Evolutionary conservation across 2,329 filamentous ascomycete species (phyloP), one percentile per base, ranked within the genome.

Genomic region (Anthostomella pinea): DNA sequence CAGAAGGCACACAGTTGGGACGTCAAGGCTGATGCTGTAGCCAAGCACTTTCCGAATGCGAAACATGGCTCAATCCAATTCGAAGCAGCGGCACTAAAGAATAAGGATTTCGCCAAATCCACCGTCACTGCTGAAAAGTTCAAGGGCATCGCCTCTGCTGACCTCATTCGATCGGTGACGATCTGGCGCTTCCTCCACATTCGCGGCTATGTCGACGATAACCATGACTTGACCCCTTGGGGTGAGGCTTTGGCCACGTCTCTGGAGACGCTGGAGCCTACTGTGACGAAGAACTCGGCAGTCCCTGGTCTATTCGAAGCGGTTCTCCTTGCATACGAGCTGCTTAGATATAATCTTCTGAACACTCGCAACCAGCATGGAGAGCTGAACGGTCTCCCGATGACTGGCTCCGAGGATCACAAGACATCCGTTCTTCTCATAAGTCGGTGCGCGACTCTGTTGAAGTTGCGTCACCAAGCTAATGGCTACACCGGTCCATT

Each of bases 401-500:
- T 75, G 41, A 75, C 72, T 49, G 72, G 72, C 27, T 65, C 60
- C 58, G 85, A 85, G 4, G 79, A 86, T 25, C 89, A 95, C 48
- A 88, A 86, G 59, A 73, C 77, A 20, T 84, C 83, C 54, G 81
- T 89, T 28, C 75, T 93, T 37, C 74, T 98, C 28, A 81, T 97
- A 53, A 93, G 89, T 50, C 84, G 93, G 24, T 84, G 90, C 43
- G 87, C 90, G 10, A 89, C 86, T 35, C 71, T 97, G 39, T 77
- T 89, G 33, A 87, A 85, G 56, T 72, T 97, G 44, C 79, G 82
- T 20, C 93, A 98, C 60, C 78, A 87, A 51, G 74, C 77, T 3
- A 90, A 91, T 51, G 93, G 93, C 19, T 98, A 96, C 64, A 96
- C 91, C 2, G 93, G 93, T 1, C 91, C 93, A 1, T 74, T 98